Evolutionary conservation across 139 green algal species (phyloP).

Genomic region (Coelastrella sp.): DNA sequence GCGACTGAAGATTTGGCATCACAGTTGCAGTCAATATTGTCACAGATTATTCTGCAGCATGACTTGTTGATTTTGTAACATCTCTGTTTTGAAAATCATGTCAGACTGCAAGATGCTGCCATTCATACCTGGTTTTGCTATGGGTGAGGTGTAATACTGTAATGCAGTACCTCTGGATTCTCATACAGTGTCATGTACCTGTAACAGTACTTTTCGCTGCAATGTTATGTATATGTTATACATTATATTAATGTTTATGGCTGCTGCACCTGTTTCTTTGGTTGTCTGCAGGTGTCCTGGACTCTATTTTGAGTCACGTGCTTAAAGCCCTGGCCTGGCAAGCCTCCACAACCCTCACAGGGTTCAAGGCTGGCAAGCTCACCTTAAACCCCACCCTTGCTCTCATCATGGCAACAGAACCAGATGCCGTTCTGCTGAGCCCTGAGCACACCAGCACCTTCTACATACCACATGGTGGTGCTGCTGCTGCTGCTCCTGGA

Average conservation of each 20-base stretch:
- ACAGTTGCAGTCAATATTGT: no score
- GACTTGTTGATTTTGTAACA: no score
- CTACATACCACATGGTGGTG: slow-evolving; percentile 51
- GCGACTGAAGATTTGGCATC: no score
- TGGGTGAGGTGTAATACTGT: no score
- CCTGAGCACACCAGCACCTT: slow-evolving; percentile 47
- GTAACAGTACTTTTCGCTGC: background rate
- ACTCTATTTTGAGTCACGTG: slow-evolving; percentile 71
- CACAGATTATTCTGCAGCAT: no score
- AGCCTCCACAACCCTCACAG: slow-evolving; percentile 47
- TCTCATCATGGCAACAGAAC: slow-evolving; percentile 71
- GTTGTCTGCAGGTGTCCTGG: slow-evolving; percentile 63
- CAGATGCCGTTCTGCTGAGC: slow-evolving; percentile 65
- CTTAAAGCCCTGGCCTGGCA: slow-evolving; percentile 66
- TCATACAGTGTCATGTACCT: background rate
- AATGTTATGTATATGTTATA: background rate
- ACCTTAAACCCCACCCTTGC: slow-evolving; percentile 39
- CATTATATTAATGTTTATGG: background rate
- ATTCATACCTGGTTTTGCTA: no score
- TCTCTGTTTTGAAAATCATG: no score
- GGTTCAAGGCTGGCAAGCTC: slow-evolving; percentile 11
- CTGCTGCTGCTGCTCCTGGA: background rate
- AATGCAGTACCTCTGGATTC: no score
- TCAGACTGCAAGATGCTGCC: no score
- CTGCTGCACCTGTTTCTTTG: background rate